Percentiles rank a stretch among this genome's conserved stretches.
These are phyloP conservation scores for Botrytis cinerea DNA, from an alignment of 2,329 filamentous ascomycete genomes.

Conservation along the genomic window DNA sequence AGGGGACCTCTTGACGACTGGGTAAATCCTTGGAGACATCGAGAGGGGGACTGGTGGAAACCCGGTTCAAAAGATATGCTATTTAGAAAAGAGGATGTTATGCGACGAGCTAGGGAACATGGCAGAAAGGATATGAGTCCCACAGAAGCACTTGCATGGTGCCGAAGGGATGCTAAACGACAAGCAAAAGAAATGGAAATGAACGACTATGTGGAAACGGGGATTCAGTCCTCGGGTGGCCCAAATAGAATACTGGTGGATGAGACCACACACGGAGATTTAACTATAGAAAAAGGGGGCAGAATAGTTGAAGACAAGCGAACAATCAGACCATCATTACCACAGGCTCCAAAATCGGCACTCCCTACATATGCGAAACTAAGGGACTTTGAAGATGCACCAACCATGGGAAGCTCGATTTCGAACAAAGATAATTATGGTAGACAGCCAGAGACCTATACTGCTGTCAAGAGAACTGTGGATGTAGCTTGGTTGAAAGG, in stretches of 20 bases:
- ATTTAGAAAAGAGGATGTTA: slow-evolving; percentile 33
- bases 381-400: slow-evolving; percentile 5
- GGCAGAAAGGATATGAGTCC: slow-evolving; percentile 33
- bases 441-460: slow-evolving; percentile 2
- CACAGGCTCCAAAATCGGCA: not conserved
- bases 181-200: slow-evolving; percentile 26
- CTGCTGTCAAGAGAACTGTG: slow-evolving; percentile 30
- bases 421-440: not conserved
- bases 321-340: not conserved
- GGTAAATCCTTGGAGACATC: slow-evolving; percentile 53
- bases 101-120: slow-evolving; percentile 30
- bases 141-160: slow-evolving; percentile 33
- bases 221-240: not conserved
- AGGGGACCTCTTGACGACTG: slow-evolving; percentile 63
- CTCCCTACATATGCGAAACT: not conserved
- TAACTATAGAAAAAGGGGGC: not conserved
- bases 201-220: not conserved
- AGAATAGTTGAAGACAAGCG: not conserved
- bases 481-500: slow-evolving; percentile 40
- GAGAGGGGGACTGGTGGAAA: slow-evolving; percentile 33
- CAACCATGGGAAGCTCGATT: slow-evolving; percentile 11
- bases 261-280: slow-evolving; percentile 5
- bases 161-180: slow-evolving; percentile 28
- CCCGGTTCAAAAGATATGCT: slow-evolving; percentile 34
- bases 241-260: not conserved